Base-by-base conservation (phyloP, 2,329 filamentous ascomycete species). In the Colletotrichum gigasporum region DNA sequence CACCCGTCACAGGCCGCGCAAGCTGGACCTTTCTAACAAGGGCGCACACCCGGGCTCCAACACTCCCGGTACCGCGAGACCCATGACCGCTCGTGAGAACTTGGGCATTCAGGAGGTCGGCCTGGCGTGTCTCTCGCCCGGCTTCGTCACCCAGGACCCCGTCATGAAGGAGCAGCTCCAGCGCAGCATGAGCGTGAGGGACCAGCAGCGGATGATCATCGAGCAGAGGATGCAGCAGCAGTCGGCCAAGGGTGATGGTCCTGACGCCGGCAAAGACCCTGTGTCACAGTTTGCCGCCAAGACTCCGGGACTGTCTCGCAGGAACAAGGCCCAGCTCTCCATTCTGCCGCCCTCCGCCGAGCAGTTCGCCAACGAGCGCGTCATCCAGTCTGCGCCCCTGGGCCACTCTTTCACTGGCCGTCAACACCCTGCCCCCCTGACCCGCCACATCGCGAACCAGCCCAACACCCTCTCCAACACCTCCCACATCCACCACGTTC, bases 91-190 rank as follows among this genome's bases (percentile, higher is more conserved):
- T 22, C 87, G 93, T 70, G 93, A 96, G 45, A 87, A 90, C 20
- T 81, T 96, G 35, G 92, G 86, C 41, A 95, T 98, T 73, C 94
- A 97, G 72, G 93, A 97, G 78, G 92, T 98, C 24, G 96, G 96
- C 62, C 85, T 98, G 60, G 95, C 95, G 41, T 99, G 96, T 73
- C 83, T 99, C 58, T 98, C 96, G 2, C 96, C 96, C 0, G 96
- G 96, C 56, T 98, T 99, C 73, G 90, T 96, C 69, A 98, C 96
- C 14, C 92, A 98, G 71, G 94, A 99, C 77, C 95, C 96, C n/a
- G 87, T 91, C 18, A 96, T 97, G 93, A 91, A 96, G 74, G 93
- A 97, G 78, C 94, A 98, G 78, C 82, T 99, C 55, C 94, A 98
- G 79, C 89, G 95, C 70, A 98, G 96, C 78, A 88, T 97, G 78